phyloP scores from a whole-genome alignment of 495 filamentous ascomycete genomes.

The Rostrohypoxylon terebratum region DNA sequence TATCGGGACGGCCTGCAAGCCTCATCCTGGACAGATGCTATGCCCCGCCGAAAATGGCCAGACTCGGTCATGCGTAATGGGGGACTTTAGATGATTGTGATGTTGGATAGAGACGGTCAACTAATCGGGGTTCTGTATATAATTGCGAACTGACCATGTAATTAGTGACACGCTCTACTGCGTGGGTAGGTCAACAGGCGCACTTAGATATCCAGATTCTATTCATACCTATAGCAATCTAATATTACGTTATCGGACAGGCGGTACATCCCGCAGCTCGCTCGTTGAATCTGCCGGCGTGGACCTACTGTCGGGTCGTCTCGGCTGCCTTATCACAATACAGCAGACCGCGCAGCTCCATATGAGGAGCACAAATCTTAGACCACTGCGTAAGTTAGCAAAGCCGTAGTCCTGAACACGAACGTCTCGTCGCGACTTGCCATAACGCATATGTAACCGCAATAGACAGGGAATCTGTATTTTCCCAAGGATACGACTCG shows the following conservation, averaged over 20 bases:
- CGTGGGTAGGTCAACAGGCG: neutral
- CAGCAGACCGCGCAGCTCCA: slow-evolving; percentile 44
- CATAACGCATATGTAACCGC: slow-evolving; percentile 36
- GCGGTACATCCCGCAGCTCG: slow-evolving; percentile 30
- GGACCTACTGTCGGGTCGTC: slow-evolving; percentile 12
- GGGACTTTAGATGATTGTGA: neutral
- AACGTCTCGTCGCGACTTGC: slow-evolving; percentile 22
- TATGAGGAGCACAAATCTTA: slow-evolving; percentile 33
- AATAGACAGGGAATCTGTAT: slow-evolving; percentile 31
- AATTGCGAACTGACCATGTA: neutral
- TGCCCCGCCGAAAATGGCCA: slow-evolving; percentile 32
- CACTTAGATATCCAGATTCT: neutral
- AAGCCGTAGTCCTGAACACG: neutral
- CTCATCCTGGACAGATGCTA: slow-evolving; percentile 35
- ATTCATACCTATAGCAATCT: slow-evolving; percentile 3
- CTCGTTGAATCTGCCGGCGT: slow-evolving; percentile 25
- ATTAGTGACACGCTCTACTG: neutral
- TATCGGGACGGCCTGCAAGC: slow-evolving; percentile 42
- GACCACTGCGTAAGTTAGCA: slow-evolving; percentile 20
- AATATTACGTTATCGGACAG: slow-evolving; percentile 14
- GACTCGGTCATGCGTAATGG: neutral
- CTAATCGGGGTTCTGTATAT: neutral
- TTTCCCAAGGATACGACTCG: slow-evolving; percentile 35
- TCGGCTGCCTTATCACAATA: slow-evolving; percentile 17
- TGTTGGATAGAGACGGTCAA: neutral